phyloP scores from a whole-genome alignment of 176 grass and related monocot species.

The Otatea glauca region DNA sequence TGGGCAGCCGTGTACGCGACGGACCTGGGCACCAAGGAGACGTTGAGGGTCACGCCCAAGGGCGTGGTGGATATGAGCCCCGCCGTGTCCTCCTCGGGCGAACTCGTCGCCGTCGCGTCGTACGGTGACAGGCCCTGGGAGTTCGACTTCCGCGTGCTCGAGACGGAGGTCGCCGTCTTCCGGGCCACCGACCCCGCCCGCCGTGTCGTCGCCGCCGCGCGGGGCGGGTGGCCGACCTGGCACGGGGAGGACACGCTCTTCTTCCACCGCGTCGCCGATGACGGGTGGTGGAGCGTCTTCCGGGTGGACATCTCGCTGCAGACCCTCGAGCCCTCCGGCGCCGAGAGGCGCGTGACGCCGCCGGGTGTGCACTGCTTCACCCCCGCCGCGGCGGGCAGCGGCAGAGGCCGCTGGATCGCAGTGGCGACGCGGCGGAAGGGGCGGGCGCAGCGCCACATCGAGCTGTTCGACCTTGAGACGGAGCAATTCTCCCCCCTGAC shows the following conservation, averaged over 20 bases:
- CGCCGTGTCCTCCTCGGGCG: constrained; percentile 61
- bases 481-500: constrained; percentile 60
- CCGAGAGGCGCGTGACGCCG: constrained; percentile 64
- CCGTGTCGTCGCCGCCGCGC: constrained; percentile 46
- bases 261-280: constrained; percentile 80
- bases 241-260: constrained; percentile 62
- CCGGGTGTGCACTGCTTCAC: constrained; percentile 83
- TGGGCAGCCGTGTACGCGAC: constrained; percentile 80
- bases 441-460: constrained; percentile 62
- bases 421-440: constrained; percentile 80
- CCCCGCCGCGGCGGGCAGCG: constrained; percentile 53
- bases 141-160: constrained; percentile 76
- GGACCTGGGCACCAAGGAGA: constrained; percentile 6
- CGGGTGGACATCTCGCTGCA: constrained; percentile 54
- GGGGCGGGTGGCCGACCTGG: constrained; percentile 85
- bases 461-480: constrained; percentile 81
- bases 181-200: constrained; percentile 46
- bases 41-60: constrained; percentile 46
- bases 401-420: constrained; percentile 51
- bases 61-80: constrained; percentile 88
- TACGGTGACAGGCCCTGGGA: constrained; percentile 72
- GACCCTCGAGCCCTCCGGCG: constrained; percentile 43
- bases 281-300: constrained; percentile 98
- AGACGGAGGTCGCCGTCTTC: constrained; percentile 79
- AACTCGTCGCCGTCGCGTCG: constrained; percentile 76